Evolutionary conservation across 1,139 yeast species (phyloP).

Genomic region (Neolecta irregularis): DNA sequence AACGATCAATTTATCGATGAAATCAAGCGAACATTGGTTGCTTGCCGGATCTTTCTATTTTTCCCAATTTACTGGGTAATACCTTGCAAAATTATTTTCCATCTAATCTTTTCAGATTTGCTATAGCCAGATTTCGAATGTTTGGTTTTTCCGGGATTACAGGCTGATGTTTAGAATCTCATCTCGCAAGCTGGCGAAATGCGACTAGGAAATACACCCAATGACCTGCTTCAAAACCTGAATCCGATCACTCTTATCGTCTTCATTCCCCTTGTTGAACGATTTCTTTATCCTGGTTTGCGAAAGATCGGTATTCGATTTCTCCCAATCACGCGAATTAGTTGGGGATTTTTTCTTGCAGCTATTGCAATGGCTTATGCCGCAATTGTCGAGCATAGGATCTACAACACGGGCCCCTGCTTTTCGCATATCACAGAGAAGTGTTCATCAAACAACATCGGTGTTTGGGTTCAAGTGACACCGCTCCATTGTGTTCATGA

Average conservation of each 20-base stretch:
- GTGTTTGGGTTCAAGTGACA: slow-evolving; percentile 49
- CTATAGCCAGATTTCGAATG: too few species aligned
- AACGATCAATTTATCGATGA: slow-evolving; percentile 48
- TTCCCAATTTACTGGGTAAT: slow-evolving; percentile 55
- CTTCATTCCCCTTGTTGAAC: slow-evolving; percentile 46
- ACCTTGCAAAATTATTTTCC: slow-evolving; percentile 57
- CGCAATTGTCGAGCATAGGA: slow-evolving; percentile 56
- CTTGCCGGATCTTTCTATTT: slow-evolving; percentile 48
- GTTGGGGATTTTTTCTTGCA: slow-evolving; percentile 59
- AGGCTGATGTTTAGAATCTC: slow-evolving; percentile 44
- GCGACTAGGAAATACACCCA: slow-evolving; percentile 50
- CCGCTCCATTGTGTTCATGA: too few species aligned
- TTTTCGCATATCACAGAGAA: slow-evolving; percentile 40
- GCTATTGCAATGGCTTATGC: slow-evolving; percentile 62
- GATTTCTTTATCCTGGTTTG: slow-evolving; percentile 39
- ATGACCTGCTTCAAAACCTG: slow-evolving; percentile 48
- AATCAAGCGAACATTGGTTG: slow-evolving; percentile 40
- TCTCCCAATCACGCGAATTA: slow-evolving; percentile 52
- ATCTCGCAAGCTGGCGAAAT: slow-evolving; percentile 50
- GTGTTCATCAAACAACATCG: slow-evolving; percentile 36
- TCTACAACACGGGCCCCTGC: slow-evolving; percentile 66
- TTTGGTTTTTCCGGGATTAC: too few species aligned
- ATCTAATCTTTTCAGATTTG: too few species aligned
- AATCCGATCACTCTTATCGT: slow-evolving; percentile 47
- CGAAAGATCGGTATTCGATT: slow-evolving; percentile 32